Evolutionary conservation across 139 green algal genomes (phyloP), one percentile per base, ranked within the genome.

Genomic region (Chlamydomonas sphaeroides): DNA sequence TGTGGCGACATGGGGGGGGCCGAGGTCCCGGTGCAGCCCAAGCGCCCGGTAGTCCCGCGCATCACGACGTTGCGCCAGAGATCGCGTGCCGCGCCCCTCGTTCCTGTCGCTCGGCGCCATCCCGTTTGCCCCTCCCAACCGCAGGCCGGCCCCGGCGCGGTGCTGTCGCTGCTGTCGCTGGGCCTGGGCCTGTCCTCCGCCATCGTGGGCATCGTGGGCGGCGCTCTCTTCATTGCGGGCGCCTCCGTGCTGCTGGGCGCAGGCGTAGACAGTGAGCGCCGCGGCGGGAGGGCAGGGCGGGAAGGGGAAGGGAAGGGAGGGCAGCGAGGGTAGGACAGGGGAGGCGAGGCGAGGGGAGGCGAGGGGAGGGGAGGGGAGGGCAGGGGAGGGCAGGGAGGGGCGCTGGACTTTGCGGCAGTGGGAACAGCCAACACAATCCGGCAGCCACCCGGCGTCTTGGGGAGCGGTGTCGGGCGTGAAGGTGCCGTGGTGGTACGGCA

Each of bases 161-260:
- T 59, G 5, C 18, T 70, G n/a, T 15, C 59, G 1, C 32, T 70
- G n/a, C 7, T 45, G 14, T 80, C 74, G 11, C 74, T 80, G 59
- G 39, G 59, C 30, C 28, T 80, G 39, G 74, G 74, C 30, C 75
- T 82, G 36, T 18, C 62, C 26, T 61, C 61, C 21, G 63, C 42
- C 62, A 82, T 82, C 42, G 2, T 63, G 32, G 75, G 61, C 61
- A 82, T 82, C 10, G 32, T 82, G 61, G 75, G 62, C 4, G 75
- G 75, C 61, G 26, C 42, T 2, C 45, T 82, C 6, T 72, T 65
- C 75, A 72, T 82, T 39, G 75, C 42, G 4, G 75, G 75, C 8
- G 61, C 62, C 6, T 73, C 61, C 42, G 62, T 72, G 62, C 15
- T 65, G 20, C 75, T 82, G 23, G 75, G 61, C 28, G 62, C 42